Base-by-base conservation (phyloP, 129 eudicot genomes). In the Artemisia annua region DNA sequence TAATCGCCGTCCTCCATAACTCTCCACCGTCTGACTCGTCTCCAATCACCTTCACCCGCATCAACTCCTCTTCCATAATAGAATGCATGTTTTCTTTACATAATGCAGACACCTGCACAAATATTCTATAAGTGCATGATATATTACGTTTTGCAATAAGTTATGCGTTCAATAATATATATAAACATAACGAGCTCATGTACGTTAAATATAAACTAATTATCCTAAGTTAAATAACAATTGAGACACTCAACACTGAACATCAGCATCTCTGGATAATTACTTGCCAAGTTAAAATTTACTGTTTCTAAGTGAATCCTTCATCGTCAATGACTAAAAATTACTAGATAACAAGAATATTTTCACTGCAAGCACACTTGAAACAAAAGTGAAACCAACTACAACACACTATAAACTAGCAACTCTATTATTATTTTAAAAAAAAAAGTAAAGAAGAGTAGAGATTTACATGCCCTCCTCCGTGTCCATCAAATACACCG, bases 401-500 rank as follows among this genome's bases (percentile, higher is more conserved):
- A n/a, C n/a, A n/a, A 20, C 22, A 20, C 22, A 20, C 22, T 20
- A 20, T 20, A 20, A 20, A 20, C 22, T 20, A 20, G 22, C 22
- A 20, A 20, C 22, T 20, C 22, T 20, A 1, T 20, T 20, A 20
- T 20, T 20, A n/a, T n/a, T n/a, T n/a, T n/a, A 56, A 17, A 39
- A 39, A 35, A 7, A 3, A 49, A 1, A 32, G 4, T 11, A 24
- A 8, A 55, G 48, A 55, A 18, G 60, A 35, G 30, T 71, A 13
- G 71, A 56, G 60, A 26, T 26, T 57, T 83, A 86, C 90, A 48
- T 83, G 90, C 74, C 78, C 56, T 24, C 90, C 90, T 2, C 90
- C 90, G 60, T 86, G 90, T 9, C 90, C 90, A 49, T 86, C 90
- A 56, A 52, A 86, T 3, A 86, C 90, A 0, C 69, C 87, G 44